Evolutionary conservation across 192 early-diverging fungal genomes (phyloP).

Genomic region (Podila verticillata): DNA sequence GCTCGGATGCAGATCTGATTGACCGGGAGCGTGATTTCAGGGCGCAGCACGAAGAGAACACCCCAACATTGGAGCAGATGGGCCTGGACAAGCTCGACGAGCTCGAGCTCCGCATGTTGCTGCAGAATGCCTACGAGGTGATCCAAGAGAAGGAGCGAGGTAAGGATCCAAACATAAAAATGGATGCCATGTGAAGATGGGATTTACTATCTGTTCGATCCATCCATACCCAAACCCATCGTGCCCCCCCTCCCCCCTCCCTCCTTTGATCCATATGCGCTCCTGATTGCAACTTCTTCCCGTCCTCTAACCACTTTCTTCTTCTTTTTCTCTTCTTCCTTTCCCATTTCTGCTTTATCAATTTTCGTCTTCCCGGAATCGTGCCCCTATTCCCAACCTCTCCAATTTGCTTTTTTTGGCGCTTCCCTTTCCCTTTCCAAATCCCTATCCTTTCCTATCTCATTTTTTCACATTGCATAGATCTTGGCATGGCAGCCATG

Average conservation of each 20-base stretch:
- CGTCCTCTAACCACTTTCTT: neutral
- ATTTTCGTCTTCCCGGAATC: neutral
- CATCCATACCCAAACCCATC: neutral
- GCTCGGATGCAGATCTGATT: constrained; percentile 1
- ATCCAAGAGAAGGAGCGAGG: constrained; percentile 48
- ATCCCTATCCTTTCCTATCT: constrained; percentile 5
- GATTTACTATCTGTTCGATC: neutral
- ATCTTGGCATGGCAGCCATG: constrained; percentile 30
- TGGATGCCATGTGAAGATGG: neutral
- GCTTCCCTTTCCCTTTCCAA: neutral
- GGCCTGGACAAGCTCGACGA: constrained; percentile 20
- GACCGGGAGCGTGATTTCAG: neutral
- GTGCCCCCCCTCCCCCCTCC: neutral
- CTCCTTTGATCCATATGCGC: neutral
- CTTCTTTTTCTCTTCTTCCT: neutral
- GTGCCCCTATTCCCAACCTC: neutral
- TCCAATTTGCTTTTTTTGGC: neutral
- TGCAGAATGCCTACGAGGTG: constrained; percentile 24
- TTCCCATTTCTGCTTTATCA: neutral
- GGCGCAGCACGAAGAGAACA: constrained; percentile 2
- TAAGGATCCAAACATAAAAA: constrained; percentile 2
- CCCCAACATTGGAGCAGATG: constrained; percentile 23
- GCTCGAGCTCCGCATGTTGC: constrained; percentile 23
- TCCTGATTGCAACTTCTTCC: constrained; percentile 1
- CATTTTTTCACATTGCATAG: neutral